Percentiles rank a stretch among this genome's conserved stretches.
phyloP scores from a whole-genome alignment of 2,329 filamentous ascomycete genomes.

The Cadophora gregata region DNA sequence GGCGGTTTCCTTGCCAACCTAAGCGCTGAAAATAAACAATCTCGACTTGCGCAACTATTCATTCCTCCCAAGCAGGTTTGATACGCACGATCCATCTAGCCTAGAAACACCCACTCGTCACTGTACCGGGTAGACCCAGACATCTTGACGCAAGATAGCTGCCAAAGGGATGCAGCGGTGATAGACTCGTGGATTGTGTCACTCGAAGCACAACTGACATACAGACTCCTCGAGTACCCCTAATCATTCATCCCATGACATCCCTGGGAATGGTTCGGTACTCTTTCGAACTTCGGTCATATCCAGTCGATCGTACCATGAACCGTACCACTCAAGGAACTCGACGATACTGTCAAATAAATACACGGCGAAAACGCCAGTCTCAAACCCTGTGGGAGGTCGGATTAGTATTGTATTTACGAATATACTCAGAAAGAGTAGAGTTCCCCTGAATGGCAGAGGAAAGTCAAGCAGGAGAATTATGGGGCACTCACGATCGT shows the following conservation, averaged over 20 bases:
- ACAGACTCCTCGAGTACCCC: no score
- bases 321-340: background rate
- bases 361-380: background rate
- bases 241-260: background rate
- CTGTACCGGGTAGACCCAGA: no score
- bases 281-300: background rate
- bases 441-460: no score
- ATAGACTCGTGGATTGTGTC: no score
- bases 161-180: no score
- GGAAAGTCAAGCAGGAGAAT: background rate
- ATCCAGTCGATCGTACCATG: conserved; percentile 4
- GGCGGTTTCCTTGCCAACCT: background rate
- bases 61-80: background rate
- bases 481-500: background rate
- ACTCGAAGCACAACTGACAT: no score
- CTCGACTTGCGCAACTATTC: background rate
- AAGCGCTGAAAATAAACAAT: conserved; percentile 8
- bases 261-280: background rate
- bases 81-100: background rate
- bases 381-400: background rate
- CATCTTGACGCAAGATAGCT: no score
- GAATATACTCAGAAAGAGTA: no score
- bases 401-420: no score
- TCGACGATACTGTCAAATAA: background rate
- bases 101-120: no score